Evolutionary conservation across 768 basidiomycete species (phyloP).

Genomic region (Neoboletus magnificus): DNA sequence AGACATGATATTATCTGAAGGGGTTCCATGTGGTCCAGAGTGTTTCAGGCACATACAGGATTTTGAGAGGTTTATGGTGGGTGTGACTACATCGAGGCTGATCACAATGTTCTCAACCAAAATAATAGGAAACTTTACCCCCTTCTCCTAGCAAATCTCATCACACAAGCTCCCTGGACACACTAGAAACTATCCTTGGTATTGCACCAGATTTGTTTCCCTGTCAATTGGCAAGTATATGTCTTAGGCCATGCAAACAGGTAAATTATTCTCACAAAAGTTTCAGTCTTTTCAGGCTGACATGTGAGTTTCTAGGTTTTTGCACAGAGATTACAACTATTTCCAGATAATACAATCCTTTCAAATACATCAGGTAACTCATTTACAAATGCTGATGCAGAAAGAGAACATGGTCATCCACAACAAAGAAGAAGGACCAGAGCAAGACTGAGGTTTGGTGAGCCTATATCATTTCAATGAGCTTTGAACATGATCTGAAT

Average conservation of each 20-base stretch:
- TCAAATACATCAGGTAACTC: not conserved
- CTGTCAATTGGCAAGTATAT: slow-evolving; percentile 49
- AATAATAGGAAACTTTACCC: slow-evolving; percentile 21
- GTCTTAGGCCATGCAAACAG: slow-evolving; percentile 46
- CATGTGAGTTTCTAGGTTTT: slow-evolving; percentile 8
- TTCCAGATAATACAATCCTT: slow-evolving; percentile 17
- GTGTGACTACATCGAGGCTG: rapidly evolving
- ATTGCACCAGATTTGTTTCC: slow-evolving; percentile 45
- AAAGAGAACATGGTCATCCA: not conserved
- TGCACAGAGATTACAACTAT: slow-evolving; percentile 18
- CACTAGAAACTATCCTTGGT: slow-evolving; percentile 37
- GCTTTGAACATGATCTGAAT: not conserved
- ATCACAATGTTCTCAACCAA: not conserved
- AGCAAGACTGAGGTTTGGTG: slow-evolving; percentile 17
- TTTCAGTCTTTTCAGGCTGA: not conserved
- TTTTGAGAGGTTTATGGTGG: slow-evolving; percentile 23
- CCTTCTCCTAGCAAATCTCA: slow-evolving; percentile 10
- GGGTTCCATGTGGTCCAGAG: slow-evolving; percentile 30
- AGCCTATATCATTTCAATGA: not conserved
- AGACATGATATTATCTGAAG: slow-evolving; percentile 26
- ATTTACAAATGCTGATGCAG: not conserved
- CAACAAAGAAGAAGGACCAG: slow-evolving; percentile 3
- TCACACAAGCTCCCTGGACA: slow-evolving; percentile 9
- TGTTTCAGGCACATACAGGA: slow-evolving; percentile 30
- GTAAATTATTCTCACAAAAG: slow-evolving; percentile 19